Evolutionary conservation across 176 grass and related monocot species (phyloP).

Genomic region (Musa acuminata): DNA sequence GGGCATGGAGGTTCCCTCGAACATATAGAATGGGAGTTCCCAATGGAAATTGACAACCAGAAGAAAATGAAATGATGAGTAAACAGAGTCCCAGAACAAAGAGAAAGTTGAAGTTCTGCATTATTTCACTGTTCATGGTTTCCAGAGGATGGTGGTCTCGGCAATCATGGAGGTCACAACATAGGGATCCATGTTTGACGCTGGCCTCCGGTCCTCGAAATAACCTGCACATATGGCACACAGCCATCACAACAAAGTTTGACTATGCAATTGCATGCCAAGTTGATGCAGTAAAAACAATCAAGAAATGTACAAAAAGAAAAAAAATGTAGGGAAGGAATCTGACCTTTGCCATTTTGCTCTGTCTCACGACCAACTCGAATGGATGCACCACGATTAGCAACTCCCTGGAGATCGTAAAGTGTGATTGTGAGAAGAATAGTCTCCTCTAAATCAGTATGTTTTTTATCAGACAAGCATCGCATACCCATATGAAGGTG

Average conservation of each 20-base stretch:
- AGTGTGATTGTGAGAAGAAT: too few species aligned
- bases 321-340: neutral
- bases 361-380: conserved; percentile 15
- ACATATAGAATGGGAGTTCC: too few species aligned
- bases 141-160: conserved; percentile 3
- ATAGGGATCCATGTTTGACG: conserved; percentile 20
- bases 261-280: too few species aligned
- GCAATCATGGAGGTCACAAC: conserved; percentile 13
- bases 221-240: conserved; percentile 5
- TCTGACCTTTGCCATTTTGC: conserved; percentile 10
- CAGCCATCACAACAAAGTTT: neutral
- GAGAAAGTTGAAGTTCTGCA: too few species aligned
- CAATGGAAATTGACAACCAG: too few species aligned
- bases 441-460: neutral
- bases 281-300: neutral
- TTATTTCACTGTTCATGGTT: neutral
- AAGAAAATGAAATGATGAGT: too few species aligned
- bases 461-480: neutral
- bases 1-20: too few species aligned
- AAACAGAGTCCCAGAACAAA: too few species aligned
- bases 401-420: neutral
- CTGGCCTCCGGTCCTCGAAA: conserved; percentile 13
- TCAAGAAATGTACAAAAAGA: neutral
- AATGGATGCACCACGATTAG: conserved; percentile 12
- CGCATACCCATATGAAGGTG: conserved; percentile 3